Evolutionary conservation across 2,329 filamentous ascomycete species (phyloP).

Genomic region (Penicillium sp.): DNA sequence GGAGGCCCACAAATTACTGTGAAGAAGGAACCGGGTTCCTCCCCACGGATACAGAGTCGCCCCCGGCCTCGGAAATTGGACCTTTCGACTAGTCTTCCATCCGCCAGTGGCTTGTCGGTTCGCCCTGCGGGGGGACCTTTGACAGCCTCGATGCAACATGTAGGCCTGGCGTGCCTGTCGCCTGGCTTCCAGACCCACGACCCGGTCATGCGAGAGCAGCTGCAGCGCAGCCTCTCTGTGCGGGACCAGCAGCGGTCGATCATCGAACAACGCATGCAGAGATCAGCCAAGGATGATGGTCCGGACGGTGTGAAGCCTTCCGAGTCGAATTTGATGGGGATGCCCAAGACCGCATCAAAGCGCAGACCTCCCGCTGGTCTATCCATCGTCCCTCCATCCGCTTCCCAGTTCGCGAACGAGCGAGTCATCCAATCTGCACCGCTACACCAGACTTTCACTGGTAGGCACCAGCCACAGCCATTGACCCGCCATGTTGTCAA

Average conservation of each 20-base stretch:
- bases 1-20: conserved; percentile 78
- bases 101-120: conserved; percentile 53
- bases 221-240: conserved; percentile 90
- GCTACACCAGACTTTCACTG: conserved; percentile 91
- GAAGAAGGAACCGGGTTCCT: conserved; percentile 87
- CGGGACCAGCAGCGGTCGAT: conserved; percentile 91
- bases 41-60: conserved; percentile 65
- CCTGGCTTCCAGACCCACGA: conserved; percentile 96
- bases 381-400: conserved; percentile 91
- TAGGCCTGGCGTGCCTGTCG: conserved; percentile 89
- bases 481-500: conserved; percentile 75
- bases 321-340: conserved; percentile 43
- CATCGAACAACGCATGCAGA: conserved; percentile 86
- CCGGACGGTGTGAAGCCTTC: conserved; percentile 58
- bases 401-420: conserved; percentile 88
- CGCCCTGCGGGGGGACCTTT: conserved; percentile 66
- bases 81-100: conserved; percentile 43
- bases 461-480: conserved; percentile 74
- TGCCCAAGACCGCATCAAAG: conserved; percentile 37
- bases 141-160: conserved; percentile 82
- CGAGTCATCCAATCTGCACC: conserved; percentile 95
- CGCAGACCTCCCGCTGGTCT: conserved; percentile 74
- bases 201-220: conserved; percentile 91
- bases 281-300: conserved; percentile 76
- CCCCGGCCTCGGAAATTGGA: conserved; percentile 48